Evolutionary conservation across 202 grass and related monocot species (phyloP).

Genomic region (Elaeis oleifera): DNA sequence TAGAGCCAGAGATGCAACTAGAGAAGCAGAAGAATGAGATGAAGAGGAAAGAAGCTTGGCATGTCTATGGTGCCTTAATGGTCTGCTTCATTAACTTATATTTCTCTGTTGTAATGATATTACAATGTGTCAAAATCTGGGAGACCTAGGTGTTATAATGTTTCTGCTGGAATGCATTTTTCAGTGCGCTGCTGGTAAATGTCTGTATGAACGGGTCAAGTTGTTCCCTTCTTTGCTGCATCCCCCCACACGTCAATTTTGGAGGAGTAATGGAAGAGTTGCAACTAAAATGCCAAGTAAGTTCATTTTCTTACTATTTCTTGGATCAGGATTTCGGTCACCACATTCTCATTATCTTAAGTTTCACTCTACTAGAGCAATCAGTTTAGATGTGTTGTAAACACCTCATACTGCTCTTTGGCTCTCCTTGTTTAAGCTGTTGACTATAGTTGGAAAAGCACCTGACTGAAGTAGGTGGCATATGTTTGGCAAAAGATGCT

Average conservation of each 20-base stretch:
- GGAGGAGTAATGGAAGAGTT: slow-evolving; percentile 51
- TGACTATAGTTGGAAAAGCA: too few species aligned
- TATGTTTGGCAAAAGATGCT: too few species aligned
- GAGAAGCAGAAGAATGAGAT: slow-evolving; percentile 91
- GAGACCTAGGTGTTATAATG: not conserved
- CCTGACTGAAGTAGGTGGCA: too few species aligned
- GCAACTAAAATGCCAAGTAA: slow-evolving; percentile 59
- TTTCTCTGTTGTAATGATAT: slow-evolving; percentile 11
- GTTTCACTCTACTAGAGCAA: too few species aligned
- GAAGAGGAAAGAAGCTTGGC: slow-evolving; percentile 97
- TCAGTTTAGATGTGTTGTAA: too few species aligned
- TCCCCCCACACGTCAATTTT: slow-evolving; percentile 21
- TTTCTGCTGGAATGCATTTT: slow-evolving; percentile 17
- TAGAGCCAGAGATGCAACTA: slow-evolving; percentile 81
- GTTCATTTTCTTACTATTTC: not conserved
- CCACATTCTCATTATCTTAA: too few species aligned
- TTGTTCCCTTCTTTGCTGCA: slow-evolving; percentile 68
- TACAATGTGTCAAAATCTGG: not conserved
- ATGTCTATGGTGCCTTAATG: slow-evolving; percentile 75
- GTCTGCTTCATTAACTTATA: slow-evolving; percentile 33
- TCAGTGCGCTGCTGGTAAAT: slow-evolving; percentile 84
- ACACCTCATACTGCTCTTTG: too few species aligned
- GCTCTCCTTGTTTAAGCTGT: too few species aligned
- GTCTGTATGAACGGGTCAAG: slow-evolving; percentile 70
- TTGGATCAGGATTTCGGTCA: not conserved